These are phyloP conservation scores for Pachyrhizus erosus DNA, from an alignment of 306 rosid species.

Conservation along the genomic window DNA sequence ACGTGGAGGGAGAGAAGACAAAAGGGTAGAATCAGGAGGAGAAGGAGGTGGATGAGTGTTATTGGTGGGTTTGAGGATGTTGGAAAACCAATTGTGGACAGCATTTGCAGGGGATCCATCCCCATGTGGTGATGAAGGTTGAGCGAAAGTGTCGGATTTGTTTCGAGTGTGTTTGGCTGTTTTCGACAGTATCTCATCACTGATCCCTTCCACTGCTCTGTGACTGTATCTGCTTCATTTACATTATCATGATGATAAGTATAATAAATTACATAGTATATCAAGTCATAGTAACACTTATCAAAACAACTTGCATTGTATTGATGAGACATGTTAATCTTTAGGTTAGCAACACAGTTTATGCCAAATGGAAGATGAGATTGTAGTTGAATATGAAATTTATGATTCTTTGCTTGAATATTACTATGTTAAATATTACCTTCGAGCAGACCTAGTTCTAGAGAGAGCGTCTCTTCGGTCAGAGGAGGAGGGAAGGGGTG, in stretches of 20 bases:
- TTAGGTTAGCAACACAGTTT: no score
- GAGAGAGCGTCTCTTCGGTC: slow-evolving; percentile 69
- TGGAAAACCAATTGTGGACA: slow-evolving; percentile 72
- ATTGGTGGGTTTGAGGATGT: slow-evolving; percentile 58
- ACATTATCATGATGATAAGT: background rate
- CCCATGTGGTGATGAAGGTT: slow-evolving; percentile 10
- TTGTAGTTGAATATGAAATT: no score
- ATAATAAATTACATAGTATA: background rate
- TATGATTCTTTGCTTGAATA: no score
- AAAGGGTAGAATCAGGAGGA: background rate
- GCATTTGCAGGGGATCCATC: slow-evolving; percentile 59
- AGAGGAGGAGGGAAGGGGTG: slow-evolving; percentile 42
- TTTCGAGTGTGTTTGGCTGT: slow-evolving; percentile 65
- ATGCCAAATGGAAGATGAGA: no score
- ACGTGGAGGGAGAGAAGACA: slow-evolving; percentile 51
- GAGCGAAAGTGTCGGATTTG: slow-evolving; percentile 58
- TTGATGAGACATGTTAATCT: no score
- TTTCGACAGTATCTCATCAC: slow-evolving; percentile 74
- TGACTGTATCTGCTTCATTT: slow-evolving; percentile 51
- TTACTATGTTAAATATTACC: no score
- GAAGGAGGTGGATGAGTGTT: background rate
- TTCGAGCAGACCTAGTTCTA: slow-evolving; percentile 85
- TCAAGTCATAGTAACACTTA: background rate
- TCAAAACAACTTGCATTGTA: no score
- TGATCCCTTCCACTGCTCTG: slow-evolving; percentile 64